A percentile compares a stretch with the other conserved stretches of the same genome.
Conservation (phyloP, 257 asterid genomes). For the Solanum tarijense region DNA sequence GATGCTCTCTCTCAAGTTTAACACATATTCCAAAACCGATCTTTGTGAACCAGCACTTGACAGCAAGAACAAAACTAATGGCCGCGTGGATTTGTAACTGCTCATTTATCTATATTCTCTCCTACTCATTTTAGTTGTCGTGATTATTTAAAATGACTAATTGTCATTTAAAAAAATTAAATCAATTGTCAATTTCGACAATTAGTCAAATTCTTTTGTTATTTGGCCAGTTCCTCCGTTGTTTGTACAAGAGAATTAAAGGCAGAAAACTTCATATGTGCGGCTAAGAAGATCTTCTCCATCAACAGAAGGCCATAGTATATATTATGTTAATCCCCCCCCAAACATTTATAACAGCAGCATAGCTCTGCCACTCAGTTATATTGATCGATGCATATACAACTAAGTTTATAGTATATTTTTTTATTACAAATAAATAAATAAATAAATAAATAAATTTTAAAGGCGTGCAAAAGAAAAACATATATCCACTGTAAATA, state of each 20-base stretch:
- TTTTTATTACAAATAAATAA: too few relatives aligned
- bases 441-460: background rate
- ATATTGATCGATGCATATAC: background rate
- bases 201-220: background rate
- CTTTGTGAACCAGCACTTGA: background rate
- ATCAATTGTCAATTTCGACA: background rate
- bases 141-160: background rate
- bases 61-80: background rate
- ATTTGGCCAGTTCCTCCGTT: background rate
- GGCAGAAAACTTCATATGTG: background rate
- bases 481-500: background rate
- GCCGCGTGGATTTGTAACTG: background rate
- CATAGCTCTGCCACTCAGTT: background rate
- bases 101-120: background rate
- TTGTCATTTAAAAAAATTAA: background rate
- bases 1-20: background rate
- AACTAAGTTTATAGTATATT: background rate
- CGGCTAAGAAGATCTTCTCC: background rate
- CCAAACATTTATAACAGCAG: background rate
- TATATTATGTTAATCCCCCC: background rate
- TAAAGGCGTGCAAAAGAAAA: background rate
- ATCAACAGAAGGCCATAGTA: background rate
- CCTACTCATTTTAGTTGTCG: background rate
- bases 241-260: background rate
- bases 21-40: background rate